Percentiles rank a stretch among this genome's conserved stretches.
phyloP scores from a whole-genome alignment of 768 basidiomycete species.

The Ramaria rubella region DNA sequence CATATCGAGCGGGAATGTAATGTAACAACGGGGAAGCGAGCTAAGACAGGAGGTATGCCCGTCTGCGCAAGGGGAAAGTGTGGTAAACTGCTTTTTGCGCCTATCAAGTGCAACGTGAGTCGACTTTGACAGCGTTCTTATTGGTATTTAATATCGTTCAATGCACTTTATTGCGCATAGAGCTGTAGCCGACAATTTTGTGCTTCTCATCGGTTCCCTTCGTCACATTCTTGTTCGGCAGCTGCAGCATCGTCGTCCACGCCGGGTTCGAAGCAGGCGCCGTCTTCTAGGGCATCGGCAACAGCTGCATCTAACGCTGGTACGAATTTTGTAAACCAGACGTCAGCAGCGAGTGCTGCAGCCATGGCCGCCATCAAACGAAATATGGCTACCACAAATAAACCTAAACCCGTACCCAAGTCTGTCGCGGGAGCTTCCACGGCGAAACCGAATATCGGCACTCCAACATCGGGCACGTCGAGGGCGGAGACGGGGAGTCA shows the following conservation, averaged over 20 bases:
- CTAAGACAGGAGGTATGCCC: constrained; percentile 42
- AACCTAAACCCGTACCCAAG: too few relatives aligned
- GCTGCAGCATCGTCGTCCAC: constrained; percentile 13
- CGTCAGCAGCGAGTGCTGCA: constrained; percentile 20
- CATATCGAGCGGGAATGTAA: constrained; percentile 64
- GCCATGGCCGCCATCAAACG: constrained; percentile 37
- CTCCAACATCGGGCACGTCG: constrained; percentile 13
- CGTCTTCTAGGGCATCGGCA: too few relatives aligned
- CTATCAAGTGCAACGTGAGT: constrained; percentile 70
- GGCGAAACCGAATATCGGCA: too few relatives aligned
- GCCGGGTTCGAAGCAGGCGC: neutral
- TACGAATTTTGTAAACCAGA: constrained; percentile 16
- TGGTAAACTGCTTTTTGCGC: constrained; percentile 66
- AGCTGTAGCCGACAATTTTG: constrained; percentile 70
- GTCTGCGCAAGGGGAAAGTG: constrained; percentile 55
- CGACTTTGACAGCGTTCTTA: neutral
- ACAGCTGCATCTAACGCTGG: constrained; percentile 16
- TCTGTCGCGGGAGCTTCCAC: too few relatives aligned
- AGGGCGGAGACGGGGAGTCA: constrained; percentile 16
- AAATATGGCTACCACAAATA: constrained; percentile 32
- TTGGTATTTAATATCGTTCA: too few relatives aligned
- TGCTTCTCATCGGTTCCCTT: constrained; percentile 71
- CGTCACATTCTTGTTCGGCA: constrained; percentile 54
- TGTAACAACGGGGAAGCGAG: constrained; percentile 58
- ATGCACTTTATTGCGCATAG: constrained; percentile 30